phyloP scores from a whole-genome alignment of 306 rosid species.

The Quercus dentata region DNA sequence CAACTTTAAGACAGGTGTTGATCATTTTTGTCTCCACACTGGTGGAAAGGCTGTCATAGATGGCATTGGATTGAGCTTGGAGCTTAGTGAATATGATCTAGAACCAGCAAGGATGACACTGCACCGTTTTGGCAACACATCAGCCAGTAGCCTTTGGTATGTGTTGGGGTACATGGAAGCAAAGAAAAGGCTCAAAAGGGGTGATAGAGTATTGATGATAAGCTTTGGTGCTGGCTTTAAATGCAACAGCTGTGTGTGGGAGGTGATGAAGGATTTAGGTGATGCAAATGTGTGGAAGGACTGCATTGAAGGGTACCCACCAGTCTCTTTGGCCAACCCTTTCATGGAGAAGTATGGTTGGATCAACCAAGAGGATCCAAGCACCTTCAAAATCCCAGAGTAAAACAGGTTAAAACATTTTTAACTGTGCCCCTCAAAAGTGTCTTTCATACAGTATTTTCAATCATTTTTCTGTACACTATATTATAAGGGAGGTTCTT shows the following conservation, averaged over 20 bases:
- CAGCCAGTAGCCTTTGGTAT: slow-evolving; percentile 87
- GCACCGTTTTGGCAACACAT: slow-evolving; percentile 87
- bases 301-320: slow-evolving; percentile 68
- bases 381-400: slow-evolving; percentile 33
- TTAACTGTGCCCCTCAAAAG: neutral
- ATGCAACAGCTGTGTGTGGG: slow-evolving; percentile 88
- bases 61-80: slow-evolving; percentile 66
- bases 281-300: slow-evolving; percentile 72
- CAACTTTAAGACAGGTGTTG: slow-evolving; percentile 63
- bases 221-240: slow-evolving; percentile 97
- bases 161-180: slow-evolving; percentile 93
- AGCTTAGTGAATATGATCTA: slow-evolving; percentile 55
- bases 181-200: slow-evolving; percentile 68
- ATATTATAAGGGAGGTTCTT: slow-evolving; percentile 6
- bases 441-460: neutral
- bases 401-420: neutral
- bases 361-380: slow-evolving; percentile 58
- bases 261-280: slow-evolving; percentile 61
- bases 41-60: slow-evolving; percentile 95
- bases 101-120: slow-evolving; percentile 95
- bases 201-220: slow-evolving; percentile 71
- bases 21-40: slow-evolving; percentile 82
- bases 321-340: slow-evolving; percentile 64
- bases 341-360: slow-evolving; percentile 84
- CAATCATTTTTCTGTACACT: slow-evolving; percentile 16